phyloP scores from a whole-genome alignment of 1,284 basidiomycete genomes.

The Rhodotorula sp. region DNA sequence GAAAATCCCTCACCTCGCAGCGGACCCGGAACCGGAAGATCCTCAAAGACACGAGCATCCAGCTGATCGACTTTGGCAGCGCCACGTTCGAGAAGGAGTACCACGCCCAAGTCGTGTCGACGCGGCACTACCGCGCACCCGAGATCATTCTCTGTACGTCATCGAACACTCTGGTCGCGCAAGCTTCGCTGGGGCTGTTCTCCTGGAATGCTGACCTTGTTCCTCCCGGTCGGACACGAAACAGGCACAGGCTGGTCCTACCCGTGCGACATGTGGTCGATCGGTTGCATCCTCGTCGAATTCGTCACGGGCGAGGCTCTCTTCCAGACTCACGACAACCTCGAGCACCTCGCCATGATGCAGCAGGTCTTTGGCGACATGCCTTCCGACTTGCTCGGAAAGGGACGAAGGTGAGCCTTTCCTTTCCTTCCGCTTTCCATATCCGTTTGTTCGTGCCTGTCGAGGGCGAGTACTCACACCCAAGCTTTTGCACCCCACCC shows the following conservation, averaged over 20 bases:
- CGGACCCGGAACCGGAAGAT: slow-evolving; percentile 62
- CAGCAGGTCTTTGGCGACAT: slow-evolving; percentile 97
- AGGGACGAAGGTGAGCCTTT: not conserved
- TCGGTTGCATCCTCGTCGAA: slow-evolving; percentile 98
- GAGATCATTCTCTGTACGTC: slow-evolving; percentile 92
- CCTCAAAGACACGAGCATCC: slow-evolving; percentile 84
- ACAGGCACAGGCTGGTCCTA: slow-evolving; percentile 95
- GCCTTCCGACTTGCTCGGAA: slow-evolving; percentile 68
- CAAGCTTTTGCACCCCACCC: no score
- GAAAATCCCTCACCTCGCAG: slow-evolving; percentile 4
- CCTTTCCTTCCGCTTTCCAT: no score
- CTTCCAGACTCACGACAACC: slow-evolving; percentile 98
- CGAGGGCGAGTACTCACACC: no score
- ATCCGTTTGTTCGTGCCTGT: no score
- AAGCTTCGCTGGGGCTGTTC: not conserved
- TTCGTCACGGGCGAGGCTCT: slow-evolving; percentile 96
- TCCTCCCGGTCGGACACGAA: not conserved
- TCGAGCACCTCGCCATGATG: slow-evolving; percentile 99
- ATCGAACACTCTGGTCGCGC: not conserved
- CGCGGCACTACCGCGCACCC: slow-evolving; percentile 96
- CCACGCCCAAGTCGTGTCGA: slow-evolving; percentile 95
- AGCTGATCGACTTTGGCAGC: slow-evolving; percentile 96
- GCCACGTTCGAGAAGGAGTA: slow-evolving; percentile 98
- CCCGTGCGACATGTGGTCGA: slow-evolving; percentile 96
- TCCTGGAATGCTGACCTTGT: slow-evolving; percentile 8